phyloP scores from a whole-genome alignment of 148 eudicot species.

The Spergularia bocconei region DNA sequence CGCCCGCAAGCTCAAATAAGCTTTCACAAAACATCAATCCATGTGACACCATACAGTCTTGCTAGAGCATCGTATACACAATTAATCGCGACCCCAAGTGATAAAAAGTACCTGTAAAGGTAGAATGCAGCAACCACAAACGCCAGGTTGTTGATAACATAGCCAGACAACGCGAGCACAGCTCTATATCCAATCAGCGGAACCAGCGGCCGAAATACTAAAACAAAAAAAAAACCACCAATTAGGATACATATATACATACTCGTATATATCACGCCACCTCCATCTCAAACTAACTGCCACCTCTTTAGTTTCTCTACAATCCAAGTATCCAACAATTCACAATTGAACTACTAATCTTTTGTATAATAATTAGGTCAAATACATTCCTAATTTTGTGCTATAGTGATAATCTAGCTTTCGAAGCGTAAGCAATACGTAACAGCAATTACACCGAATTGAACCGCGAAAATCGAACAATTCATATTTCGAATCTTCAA shows the following conservation, averaged over 20 bases:
- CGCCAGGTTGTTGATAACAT: constrained; percentile 64
- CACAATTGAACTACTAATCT: background rate
- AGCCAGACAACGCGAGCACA: constrained; percentile 83
- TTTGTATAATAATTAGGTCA: too few relatives aligned
- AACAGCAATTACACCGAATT: too few relatives aligned
- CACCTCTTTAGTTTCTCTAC: too few relatives aligned
- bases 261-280: background rate
- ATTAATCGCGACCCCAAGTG: background rate
- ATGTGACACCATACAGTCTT: too few relatives aligned
- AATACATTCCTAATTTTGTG: background rate
- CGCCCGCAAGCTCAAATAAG: background rate
- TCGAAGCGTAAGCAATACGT: too few relatives aligned
- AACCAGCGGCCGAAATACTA: constrained; percentile 72
- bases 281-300: background rate
- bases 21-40: background rate
- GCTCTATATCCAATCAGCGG: constrained; percentile 89
- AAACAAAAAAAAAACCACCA: background rate
- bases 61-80: too few relatives aligned
- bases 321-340: background rate
- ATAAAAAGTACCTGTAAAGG: constrained; percentile 56
- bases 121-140: constrained; percentile 74
- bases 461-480: too few relatives aligned
- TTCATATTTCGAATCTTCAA: too few relatives aligned
- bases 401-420: too few relatives aligned
- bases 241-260: background rate